These are phyloP conservation scores for Vaccinium vitisidaea DNA, from an alignment of 148 eudicot genomes.

Conservation along the genomic window DNA sequence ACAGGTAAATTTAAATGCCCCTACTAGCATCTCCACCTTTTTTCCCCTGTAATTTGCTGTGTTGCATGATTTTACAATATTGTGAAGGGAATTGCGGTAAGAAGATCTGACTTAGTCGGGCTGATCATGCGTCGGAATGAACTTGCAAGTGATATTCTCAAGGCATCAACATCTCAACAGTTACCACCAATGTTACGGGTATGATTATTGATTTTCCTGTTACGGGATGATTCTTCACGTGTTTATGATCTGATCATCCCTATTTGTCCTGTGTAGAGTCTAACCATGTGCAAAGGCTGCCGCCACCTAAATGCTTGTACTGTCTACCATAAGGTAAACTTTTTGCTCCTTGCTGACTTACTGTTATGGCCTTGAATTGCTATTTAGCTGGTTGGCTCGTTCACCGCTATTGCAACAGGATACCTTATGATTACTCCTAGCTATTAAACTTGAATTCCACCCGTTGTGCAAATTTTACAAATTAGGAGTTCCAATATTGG, in stretches of 20 bases:
- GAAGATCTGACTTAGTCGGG: conserved; percentile 87
- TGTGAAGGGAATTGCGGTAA: conserved; percentile 60
- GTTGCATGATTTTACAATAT: conserved; percentile 17
- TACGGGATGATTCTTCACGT: not conserved
- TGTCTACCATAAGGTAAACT: conserved; percentile 77
- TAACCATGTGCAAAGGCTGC: conserved; percentile 76
- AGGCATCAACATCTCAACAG: conserved; percentile 69
- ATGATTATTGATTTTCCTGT: conserved; percentile 7
- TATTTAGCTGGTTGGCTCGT: not conserved
- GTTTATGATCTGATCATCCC: not conserved
- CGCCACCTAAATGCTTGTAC: conserved; percentile 86
- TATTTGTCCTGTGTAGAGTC: conserved; percentile 46
- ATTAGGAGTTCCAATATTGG: not conserved
- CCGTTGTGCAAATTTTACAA: not conserved
- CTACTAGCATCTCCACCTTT: not conserved
- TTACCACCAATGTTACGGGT: conserved; percentile 95
- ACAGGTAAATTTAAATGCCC: conserved; percentile 45
- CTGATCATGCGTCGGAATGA: conserved; percentile 97
- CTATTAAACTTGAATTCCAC: not conserved
- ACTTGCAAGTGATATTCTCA: conserved; percentile 80
- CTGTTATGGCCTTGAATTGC: not conserved
- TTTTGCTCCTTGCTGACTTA: not conserved
- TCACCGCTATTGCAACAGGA: not conserved
- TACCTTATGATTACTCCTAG: not conserved
- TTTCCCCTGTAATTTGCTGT: not conserved